Conservation (phyloP, 2,329 filamentous ascomycete genomes). For the Grosmannia serpens region DNA sequence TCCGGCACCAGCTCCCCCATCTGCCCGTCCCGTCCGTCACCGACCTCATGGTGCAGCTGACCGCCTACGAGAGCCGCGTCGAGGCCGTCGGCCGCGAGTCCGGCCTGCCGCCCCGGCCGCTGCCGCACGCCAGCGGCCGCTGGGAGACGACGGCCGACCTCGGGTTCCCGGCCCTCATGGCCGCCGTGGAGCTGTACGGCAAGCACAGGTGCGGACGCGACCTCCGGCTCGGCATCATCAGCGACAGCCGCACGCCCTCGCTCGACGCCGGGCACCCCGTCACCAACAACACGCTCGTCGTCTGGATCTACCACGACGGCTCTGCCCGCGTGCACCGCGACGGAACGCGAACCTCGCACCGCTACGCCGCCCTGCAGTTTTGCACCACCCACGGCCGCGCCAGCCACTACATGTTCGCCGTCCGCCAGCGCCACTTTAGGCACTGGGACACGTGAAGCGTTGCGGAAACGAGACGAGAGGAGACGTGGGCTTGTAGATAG, state of each 20-base stretch:
- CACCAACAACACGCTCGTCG: too few relatives aligned
- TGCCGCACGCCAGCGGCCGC: neutral
- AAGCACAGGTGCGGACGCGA: neutral
- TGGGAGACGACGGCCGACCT: neutral
- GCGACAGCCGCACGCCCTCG: neutral
- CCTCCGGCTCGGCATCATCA: neutral
- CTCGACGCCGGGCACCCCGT: neutral
- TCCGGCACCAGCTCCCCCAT: neutral
- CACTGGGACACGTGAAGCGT: neutral
- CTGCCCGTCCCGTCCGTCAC: neutral
- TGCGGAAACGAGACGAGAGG: too few relatives aligned
- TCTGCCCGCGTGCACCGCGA: neutral
- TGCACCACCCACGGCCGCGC: neutral
- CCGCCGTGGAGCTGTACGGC: neutral
- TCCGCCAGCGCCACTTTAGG: neutral
- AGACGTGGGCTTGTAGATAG: too few relatives aligned
- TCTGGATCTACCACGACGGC: neutral
- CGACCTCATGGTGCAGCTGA: neutral
- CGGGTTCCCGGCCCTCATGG: neutral
- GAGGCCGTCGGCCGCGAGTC: neutral
- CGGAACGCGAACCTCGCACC: neutral
- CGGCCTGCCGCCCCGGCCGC: too few relatives aligned
- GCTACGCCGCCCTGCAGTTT: neutral
- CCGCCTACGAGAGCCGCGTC: neutral
- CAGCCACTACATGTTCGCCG: neutral